phyloP scores from a whole-genome alignment of 805 yeast genomes.

The Candida hungchunana region DNA sequence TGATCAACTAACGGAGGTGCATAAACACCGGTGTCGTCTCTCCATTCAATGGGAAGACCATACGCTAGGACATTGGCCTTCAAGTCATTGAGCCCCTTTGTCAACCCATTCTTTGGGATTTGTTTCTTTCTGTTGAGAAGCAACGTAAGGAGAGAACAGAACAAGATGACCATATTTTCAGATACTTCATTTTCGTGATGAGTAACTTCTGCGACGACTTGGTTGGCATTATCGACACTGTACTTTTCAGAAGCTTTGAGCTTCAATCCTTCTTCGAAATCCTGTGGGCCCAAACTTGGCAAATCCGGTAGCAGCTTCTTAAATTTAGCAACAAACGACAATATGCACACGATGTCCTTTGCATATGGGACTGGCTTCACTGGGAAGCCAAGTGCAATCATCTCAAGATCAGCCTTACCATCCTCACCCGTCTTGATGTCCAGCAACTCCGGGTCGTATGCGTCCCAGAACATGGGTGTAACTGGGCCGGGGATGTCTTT shows the following conservation, averaged over 20 bases:
- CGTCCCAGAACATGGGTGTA: slow-evolving; percentile 15
- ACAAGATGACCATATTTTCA: slow-evolving; percentile 15
- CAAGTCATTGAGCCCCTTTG: slow-evolving; percentile 18
- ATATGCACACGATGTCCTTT: slow-evolving; percentile 18
- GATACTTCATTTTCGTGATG: slow-evolving; percentile 11
- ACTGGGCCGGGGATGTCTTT: slow-evolving; percentile 26
- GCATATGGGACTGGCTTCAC: slow-evolving; percentile 26
- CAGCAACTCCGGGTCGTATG: slow-evolving; percentile 12
- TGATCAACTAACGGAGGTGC: slow-evolving; percentile 5
- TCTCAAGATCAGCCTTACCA: slow-evolving; percentile 10
- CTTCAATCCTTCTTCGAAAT: slow-evolving; percentile 24
- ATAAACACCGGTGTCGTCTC: slow-evolving; percentile 23
- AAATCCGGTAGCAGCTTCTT: slow-evolving; percentile 15
- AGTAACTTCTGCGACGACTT: slow-evolving; percentile 2
- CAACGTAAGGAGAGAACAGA: slow-evolving; percentile 14
- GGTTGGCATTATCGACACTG: slow-evolving; percentile 16
- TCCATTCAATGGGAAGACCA: slow-evolving; percentile 29
- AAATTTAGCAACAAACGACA: slow-evolving; percentile 23
- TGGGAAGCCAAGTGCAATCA: slow-evolving; percentile 23
- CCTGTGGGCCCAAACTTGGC: slow-evolving; percentile 24
- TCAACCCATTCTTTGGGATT: slow-evolving; percentile 6
- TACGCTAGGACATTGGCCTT: slow-evolving; percentile 10
- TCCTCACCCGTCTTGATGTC: slow-evolving; percentile 2
- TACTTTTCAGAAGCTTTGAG: slow-evolving; percentile 12
- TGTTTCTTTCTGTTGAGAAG: slow-evolving; percentile 18